Conservation (phyloP, 2,329 filamentous ascomycete genomes). For the Sclerotiophoma versabilis region DNA sequence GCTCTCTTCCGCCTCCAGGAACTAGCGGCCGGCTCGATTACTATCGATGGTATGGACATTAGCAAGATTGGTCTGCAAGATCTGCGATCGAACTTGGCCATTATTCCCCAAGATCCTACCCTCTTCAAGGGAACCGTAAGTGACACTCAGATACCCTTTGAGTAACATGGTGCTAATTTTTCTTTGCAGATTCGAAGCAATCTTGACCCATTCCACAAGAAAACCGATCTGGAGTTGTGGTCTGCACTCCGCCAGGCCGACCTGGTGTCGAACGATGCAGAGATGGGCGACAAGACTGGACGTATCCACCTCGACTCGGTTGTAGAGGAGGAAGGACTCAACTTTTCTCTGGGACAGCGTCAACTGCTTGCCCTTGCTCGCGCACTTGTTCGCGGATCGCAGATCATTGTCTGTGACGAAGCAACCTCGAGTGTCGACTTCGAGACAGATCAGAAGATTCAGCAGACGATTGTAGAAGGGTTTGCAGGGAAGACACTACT, state of each 20-base stretch:
- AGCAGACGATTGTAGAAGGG: conserved; percentile 81
- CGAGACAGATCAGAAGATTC: conserved; percentile 87
- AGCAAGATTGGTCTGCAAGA: conserved; percentile 76
- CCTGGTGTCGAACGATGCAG: conserved; percentile 63
- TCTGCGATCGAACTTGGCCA: conserved; percentile 76
- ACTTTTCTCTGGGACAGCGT: conserved; percentile 93
- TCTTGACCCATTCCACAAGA: conserved; percentile 80
- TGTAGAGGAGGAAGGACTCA: conserved; percentile 96
- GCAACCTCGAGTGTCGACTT: conserved; percentile 86
- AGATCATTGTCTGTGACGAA: conserved; percentile 97
- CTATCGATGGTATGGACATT: conserved; percentile 64
- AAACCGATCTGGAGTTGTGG: conserved; percentile 80
- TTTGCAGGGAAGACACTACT: conserved; percentile 88
- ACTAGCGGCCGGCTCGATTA: conserved; percentile 56
- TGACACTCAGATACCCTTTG: not conserved
- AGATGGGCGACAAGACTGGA: conserved; percentile 54
- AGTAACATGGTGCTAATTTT: not conserved
- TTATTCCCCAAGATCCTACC: conserved; percentile 85
- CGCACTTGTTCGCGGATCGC: conserved; percentile 83
- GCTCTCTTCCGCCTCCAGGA: conserved; percentile 76
- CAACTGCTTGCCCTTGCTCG: conserved; percentile 85
- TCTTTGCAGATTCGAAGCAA: conserved; percentile 69
- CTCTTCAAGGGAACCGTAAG: conserved; percentile 74
- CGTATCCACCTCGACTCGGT: conserved; percentile 82
- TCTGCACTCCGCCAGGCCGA: conserved; percentile 78